A percentile compares a stretch with the other conserved stretches of the same genome.
Evolutionary conservation across 768 basidiomycete genomes (phyloP).

Genomic region (Neoboletus magnificus): DNA sequence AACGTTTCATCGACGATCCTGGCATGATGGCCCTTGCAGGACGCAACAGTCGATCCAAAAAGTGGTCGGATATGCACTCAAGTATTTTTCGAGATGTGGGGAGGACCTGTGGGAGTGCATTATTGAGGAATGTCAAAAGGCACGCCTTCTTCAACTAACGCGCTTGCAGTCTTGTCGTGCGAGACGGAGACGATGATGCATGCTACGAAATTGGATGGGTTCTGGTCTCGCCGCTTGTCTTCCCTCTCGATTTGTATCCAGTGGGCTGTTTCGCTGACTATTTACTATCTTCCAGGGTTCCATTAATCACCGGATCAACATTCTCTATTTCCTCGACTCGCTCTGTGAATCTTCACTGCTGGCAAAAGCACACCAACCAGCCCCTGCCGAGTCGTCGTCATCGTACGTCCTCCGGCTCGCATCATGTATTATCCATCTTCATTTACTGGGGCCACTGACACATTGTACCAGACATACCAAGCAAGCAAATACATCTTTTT

Average conservation of each 20-base stretch:
- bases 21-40: conserved; percentile 33
- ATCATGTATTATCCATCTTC: neutral
- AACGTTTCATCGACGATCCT: neutral
- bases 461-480: conserved; percentile 29
- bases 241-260: neutral
- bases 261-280: neutral
- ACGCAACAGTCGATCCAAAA: conserved; percentile 88
- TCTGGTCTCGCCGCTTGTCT: neutral
- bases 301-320: conserved; percentile 90
- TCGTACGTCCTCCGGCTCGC: conserved; percentile 10
- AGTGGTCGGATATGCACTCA: conserved; percentile 80
- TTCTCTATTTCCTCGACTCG: conserved; percentile 86
- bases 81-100: conserved; percentile 79
- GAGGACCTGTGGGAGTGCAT: conserved; percentile 95
- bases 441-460: neutral
- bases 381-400: conserved; percentile 24
- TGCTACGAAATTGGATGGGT: neutral
- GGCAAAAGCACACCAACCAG: conserved; percentile 51
- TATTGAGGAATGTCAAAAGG: conserved; percentile 88
- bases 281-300: conserved; percentile 54
- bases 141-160: conserved; percentile 17
- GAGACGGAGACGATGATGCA: neutral
- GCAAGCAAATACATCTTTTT: conserved; percentile 47
- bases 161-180: neutral
- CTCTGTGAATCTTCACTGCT: conserved; percentile 77